These are phyloP conservation scores for Malus hybrid DNA, from an alignment of 331 rosid genomes.

Conservation along the genomic window DNA sequence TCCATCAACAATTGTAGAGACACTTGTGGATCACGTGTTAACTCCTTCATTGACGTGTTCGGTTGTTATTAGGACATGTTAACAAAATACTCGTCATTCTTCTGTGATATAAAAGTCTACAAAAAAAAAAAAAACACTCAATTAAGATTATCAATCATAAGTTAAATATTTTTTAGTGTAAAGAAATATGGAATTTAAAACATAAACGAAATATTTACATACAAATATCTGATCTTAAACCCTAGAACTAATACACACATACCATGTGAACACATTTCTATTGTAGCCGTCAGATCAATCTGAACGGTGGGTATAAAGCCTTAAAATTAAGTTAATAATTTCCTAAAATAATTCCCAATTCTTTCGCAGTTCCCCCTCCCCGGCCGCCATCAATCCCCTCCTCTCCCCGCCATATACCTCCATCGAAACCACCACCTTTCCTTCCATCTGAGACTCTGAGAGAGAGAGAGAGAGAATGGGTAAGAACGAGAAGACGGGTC, in stretches of 20 bases:
- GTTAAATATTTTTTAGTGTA: too few relatives aligned
- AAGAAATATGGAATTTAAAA: too few relatives aligned
- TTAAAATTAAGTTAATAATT: not conserved
- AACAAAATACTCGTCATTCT: too few relatives aligned
- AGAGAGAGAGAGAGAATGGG: not conserved
- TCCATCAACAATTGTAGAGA: too few relatives aligned
- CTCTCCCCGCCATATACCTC: not conserved
- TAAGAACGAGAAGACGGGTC: not conserved
- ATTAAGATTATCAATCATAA: too few relatives aligned
- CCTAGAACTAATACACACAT: not conserved
- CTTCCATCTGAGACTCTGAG: not conserved
- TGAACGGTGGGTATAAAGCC: not conserved
- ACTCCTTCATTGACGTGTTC: fast-evolving
- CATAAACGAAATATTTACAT: too few relatives aligned
- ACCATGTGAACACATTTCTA: not conserved
- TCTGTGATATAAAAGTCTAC: too few relatives aligned
- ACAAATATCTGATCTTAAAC: not conserved
- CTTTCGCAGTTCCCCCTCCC: not conserved
- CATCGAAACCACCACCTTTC: not conserved
- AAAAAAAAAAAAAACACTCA: too few relatives aligned
- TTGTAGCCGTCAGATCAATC: not conserved
- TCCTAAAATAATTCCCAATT: not conserved
- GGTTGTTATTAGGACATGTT: too few relatives aligned
- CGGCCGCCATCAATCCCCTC: not conserved
- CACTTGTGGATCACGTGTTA: too few relatives aligned